Evolutionary conservation across 257 asterid species (phyloP).

Genomic region (Eucommia ulmoides): DNA sequence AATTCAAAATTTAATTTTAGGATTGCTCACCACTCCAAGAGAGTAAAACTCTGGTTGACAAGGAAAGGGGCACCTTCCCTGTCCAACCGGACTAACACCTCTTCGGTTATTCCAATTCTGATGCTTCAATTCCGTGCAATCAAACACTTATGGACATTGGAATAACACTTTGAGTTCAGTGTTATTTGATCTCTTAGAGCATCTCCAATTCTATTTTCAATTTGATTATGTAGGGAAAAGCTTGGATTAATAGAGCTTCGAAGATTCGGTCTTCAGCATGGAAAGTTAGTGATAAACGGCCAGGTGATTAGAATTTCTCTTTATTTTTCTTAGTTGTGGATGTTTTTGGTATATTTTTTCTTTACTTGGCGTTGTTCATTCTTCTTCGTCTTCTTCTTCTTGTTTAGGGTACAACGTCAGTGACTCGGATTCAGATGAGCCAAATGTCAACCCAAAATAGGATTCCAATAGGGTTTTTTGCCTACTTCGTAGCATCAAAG

Average conservation of each 20-base stretch:
- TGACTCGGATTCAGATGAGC: conserved; percentile 84
- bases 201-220: not conserved
- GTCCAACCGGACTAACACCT: too few relatives aligned
- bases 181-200: not conserved
- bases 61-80: too few relatives aligned
- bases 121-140: not conserved
- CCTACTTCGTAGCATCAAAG: too few relatives aligned
- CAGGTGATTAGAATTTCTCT: conserved; percentile 36
- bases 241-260: conserved; percentile 75
- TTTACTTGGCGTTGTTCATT: too few relatives aligned
- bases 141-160: not conserved
- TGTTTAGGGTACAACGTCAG: conserved; percentile 68
- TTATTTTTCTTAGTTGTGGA: conserved; percentile 2
- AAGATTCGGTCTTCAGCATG: conserved; percentile 57
- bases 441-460: conserved; percentile 29
- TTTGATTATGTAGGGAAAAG: conserved; percentile 47
- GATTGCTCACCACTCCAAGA: not conserved
- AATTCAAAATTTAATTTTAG: not conserved
- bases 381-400: too few relatives aligned
- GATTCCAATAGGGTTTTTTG: too few relatives aligned
- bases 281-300: conserved; percentile 85
- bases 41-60: too few relatives aligned
- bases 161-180: not conserved
- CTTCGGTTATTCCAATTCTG: not conserved
- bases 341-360: conserved; percentile 1